Base-by-base conservation (phyloP, 768 basidiomycete species). In the Termitomyces sp. region DNA sequence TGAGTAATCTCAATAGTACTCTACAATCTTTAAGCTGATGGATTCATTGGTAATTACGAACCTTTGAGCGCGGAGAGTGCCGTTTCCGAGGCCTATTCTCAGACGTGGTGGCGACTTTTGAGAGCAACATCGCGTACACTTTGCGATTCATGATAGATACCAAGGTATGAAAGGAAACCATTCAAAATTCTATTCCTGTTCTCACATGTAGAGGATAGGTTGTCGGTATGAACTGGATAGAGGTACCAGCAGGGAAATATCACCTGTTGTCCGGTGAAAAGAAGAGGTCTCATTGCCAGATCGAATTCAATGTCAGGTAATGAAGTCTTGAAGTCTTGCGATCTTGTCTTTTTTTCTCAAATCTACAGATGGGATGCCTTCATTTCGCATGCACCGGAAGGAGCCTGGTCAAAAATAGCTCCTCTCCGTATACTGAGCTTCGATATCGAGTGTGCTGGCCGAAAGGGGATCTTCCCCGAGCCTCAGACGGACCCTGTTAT, bases 161-260 rank as follows among this genome's bases (percentile, higher is more conserved):
- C 5, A 87, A 93, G 78, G 95, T 92, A 24, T 26, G 52, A 19
- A 21, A 24, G 26, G 19, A n/a, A 46, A 7, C n/a, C 43, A 21
- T 26, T 42, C 1, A 34, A 21, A 24, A 12, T 11, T 46, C 6
- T 40, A 26, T 12, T 44, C 14, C 10, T 11, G n/a, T 45, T 45
- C 43, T 37, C 12, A 62, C 34, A 56, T 46, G 2, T 19, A 11
- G 56, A 51, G 41, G 28, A 22, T 59, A 94, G 91, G 85, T 99
- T 30, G 87, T 95, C 47, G 97, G 97, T 9, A 98, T 99, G 97
- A 98, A 98, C 66, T 99, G 97, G 96, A 88, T 99, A 51, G 93
- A 98, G 71, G 75, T 97, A 9, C 88, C 88, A 5, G 84, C 88
- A 3, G 90, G 90, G 2, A 83, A 84, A 61, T 99, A 97, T 65